Evolutionary conservation across 805 yeast genomes (phyloP).

Genomic region (Teunomyces funiuensis): DNA sequence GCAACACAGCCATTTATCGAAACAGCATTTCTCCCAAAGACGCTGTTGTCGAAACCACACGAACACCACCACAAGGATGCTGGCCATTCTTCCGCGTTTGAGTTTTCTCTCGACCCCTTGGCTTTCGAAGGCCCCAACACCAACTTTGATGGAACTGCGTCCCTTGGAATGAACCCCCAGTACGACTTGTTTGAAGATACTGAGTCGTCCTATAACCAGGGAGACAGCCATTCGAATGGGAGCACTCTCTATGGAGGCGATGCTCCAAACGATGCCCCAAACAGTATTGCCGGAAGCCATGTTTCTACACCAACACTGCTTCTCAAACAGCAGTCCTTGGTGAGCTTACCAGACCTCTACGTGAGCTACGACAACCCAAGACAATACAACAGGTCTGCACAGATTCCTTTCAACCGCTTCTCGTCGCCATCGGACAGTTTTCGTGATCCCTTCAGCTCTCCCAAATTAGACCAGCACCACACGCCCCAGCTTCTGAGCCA

Average conservation of each 20-base stretch:
- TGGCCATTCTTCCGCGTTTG: constrained; percentile 13
- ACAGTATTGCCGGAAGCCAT: constrained; percentile 7
- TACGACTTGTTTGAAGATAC: background rate
- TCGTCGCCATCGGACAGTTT: background rate
- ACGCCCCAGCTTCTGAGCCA: constrained; percentile 1
- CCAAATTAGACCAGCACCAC: background rate
- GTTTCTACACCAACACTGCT: constrained; percentile 22
- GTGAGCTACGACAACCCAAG: background rate
- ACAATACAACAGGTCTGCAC: background rate
- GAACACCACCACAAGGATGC: constrained; percentile 1
- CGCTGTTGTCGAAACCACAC: constrained; percentile 15
- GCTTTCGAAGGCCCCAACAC: constrained; percentile 47
- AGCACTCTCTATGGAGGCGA: background rate
- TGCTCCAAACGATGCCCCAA: too few species aligned
- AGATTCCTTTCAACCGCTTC: background rate
- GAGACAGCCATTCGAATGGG: background rate
- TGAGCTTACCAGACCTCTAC: constrained; percentile 28
- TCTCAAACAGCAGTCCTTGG: constrained; percentile 28
- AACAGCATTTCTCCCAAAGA: constrained; percentile 4
- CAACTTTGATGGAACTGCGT: constrained; percentile 7
- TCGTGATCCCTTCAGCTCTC: constrained; percentile 1
- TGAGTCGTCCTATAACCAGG: background rate
- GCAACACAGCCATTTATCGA: constrained; percentile 1
- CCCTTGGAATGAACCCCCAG: background rate
- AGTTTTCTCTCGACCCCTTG: constrained; percentile 46